phyloP scores from a whole-genome alignment of 2,329 filamentous ascomycete genomes.

The Trichophyton mentagrophytes region DNA sequence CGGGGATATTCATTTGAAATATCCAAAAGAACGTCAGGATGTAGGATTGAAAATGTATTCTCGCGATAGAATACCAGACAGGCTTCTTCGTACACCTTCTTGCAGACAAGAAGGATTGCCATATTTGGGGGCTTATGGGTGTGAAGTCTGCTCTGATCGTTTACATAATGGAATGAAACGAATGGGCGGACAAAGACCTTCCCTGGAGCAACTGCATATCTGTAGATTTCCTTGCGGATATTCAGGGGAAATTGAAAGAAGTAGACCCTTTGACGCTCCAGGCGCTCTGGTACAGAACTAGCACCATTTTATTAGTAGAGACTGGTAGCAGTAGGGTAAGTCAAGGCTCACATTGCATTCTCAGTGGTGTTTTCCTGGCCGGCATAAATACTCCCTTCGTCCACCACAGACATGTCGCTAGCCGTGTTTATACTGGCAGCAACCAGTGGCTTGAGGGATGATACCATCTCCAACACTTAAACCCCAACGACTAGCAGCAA shows the following conservation, averaged over 20 bases:
- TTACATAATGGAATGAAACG: conserved; percentile 11
- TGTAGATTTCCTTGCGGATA: conserved; percentile 15
- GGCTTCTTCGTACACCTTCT: conserved; percentile 14
- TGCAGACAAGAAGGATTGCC: conserved; percentile 12
- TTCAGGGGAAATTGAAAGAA: conserved; percentile 14
- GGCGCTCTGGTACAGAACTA: background rate
- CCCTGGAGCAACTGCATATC: conserved; percentile 11
- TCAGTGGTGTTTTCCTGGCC: background rate
- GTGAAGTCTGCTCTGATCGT: conserved; percentile 5
- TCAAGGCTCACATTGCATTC: background rate
- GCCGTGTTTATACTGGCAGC: background rate
- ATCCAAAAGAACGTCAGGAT: conserved; percentile 13
- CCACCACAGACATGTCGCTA: background rate
- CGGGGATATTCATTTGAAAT: conserved; percentile 7
- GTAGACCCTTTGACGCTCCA: background rate
- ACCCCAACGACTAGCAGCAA: background rate
- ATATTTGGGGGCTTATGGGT: conserved; percentile 13
- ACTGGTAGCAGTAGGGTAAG: background rate
- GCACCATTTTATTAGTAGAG: background rate
- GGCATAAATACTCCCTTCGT: background rate
- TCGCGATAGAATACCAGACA: conserved; percentile 14
- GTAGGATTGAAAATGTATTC: conserved; percentile 16
- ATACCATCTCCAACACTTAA: background rate
- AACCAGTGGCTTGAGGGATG: background rate
- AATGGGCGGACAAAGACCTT: conserved; percentile 15